Percentiles rank a stretch among this genome's conserved stretches.
Evolutionary conservation across 2,329 filamentous ascomycete genomes (phyloP).

Genomic region (Claviceps monticola): DNA sequence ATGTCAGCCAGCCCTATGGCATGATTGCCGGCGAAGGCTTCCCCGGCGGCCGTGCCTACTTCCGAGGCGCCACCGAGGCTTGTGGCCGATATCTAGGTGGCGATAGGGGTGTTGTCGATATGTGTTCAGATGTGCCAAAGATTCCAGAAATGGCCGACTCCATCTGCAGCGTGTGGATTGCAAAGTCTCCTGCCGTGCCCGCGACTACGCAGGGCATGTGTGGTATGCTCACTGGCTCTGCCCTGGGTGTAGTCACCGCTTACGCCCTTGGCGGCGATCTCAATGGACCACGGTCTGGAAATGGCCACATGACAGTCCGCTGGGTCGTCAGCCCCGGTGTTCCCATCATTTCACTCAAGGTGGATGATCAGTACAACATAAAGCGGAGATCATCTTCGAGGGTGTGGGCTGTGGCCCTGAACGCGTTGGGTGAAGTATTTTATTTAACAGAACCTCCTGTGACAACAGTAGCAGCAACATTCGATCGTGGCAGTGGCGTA

Average conservation of each 20-base stretch:
- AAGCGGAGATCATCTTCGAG: slow-evolving; percentile 56
- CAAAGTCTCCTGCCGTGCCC: slow-evolving; percentile 63
- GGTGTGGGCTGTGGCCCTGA: slow-evolving; percentile 85
- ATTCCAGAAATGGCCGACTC: slow-evolving; percentile 57
- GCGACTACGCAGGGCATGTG: slow-evolving; percentile 61
- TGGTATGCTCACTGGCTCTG: slow-evolving; percentile 72
- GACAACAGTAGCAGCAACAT: slow-evolving; percentile 20
- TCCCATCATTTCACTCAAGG: slow-evolving; percentile 68
- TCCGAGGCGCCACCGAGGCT: slow-evolving; percentile 58
- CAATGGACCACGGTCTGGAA: slow-evolving; percentile 47
- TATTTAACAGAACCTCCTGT: slow-evolving; percentile 63
- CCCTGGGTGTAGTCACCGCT: slow-evolving; percentile 66
- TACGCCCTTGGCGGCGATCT: slow-evolving; percentile 57
- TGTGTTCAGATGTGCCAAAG: slow-evolving; percentile 60
- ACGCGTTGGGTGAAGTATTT: slow-evolving; percentile 83
- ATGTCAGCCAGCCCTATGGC: slow-evolving; percentile 75
- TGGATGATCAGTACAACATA: slow-evolving; percentile 70
- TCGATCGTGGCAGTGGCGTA: slow-evolving; percentile 34
- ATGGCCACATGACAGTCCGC: slow-evolving; percentile 70
- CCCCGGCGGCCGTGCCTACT: slow-evolving; percentile 70
- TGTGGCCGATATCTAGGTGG: slow-evolving; percentile 60
- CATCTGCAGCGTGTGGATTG: slow-evolving; percentile 75
- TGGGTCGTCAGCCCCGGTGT: slow-evolving; percentile 90
- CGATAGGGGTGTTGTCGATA: slow-evolving; percentile 45
- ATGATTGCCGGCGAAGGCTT: slow-evolving; percentile 76